phyloP scores from a whole-genome alignment of 208 protist species.

The Phytomonas serpens region DNA sequence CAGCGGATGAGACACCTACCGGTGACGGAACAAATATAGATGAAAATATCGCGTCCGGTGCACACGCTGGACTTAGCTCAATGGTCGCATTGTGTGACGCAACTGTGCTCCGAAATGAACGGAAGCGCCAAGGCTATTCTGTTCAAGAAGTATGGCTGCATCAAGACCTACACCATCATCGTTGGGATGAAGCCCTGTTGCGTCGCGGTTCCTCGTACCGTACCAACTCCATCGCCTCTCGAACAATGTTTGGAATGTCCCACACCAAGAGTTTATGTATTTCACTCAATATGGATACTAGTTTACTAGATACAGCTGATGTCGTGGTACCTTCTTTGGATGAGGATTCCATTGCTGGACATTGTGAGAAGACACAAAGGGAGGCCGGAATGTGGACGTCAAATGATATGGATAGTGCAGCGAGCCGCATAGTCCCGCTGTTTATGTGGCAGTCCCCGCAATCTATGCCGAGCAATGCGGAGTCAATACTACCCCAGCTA shows the following conservation, averaged over 20 bases:
- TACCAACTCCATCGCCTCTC: constrained; percentile 43
- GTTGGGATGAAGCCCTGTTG: constrained; percentile 53
- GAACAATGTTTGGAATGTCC: constrained; percentile 35
- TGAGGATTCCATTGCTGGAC: constrained; percentile 17
- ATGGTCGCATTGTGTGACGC: constrained; percentile 24
- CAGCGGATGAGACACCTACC: not conserved
- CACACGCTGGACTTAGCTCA: not conserved
- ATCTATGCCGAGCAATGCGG: constrained; percentile 45
- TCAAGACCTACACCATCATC: constrained; percentile 33
- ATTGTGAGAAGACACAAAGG: constrained; percentile 9
- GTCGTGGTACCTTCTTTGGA: constrained; percentile 12
- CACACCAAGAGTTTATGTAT: constrained; percentile 60
- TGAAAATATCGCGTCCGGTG: not conserved
- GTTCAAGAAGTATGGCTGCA: constrained; percentile 34
- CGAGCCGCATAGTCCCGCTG: constrained; percentile 21
- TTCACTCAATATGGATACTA: constrained; percentile 54
- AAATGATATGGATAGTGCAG: constrained; percentile 4
- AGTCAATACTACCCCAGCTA: constrained; percentile 44
- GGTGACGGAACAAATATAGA: not conserved
- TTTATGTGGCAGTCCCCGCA: constrained; percentile 70
- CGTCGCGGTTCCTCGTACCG: constrained; percentile 51
- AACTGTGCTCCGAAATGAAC: constrained; percentile 50
- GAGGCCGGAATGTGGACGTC: not conserved
- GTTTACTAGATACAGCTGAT: constrained; percentile 35
- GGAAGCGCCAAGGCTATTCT: constrained; percentile 24